Base-by-base conservation (phyloP, 495 filamentous ascomycete genomes). In the Cenococcum geophilum region DNA sequence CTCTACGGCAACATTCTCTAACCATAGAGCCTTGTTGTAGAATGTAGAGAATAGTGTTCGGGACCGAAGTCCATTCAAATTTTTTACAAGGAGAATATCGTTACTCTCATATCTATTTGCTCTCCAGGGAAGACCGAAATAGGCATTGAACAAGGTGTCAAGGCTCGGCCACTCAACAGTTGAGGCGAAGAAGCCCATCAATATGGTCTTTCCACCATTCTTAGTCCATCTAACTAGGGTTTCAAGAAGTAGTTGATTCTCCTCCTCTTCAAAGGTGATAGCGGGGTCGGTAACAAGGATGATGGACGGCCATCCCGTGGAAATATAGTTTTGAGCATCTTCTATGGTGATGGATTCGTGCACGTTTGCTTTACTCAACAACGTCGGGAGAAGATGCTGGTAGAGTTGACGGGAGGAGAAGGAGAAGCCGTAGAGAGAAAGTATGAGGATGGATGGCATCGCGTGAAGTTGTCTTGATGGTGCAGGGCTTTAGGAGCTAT, bases 361-460 rank as follows among this genome's bases (percentile, higher is more conserved):
- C 0, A 64, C 61, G 5, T 35, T 48, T 9, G 65, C 65, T 34
- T 61, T 27, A 4, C 61, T 64, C 34, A 68, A 32, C 5, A 68
- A 47, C 34, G 64, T 68, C 5, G 65, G 65, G n/a, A 63, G 51
- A 20, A 68, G 58, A 25, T 58, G 53, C 34, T 59, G 20, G 32
- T 57, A 68, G 23, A 68, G 65, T 42, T 64, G 61, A 4, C 65
- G 61, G 1, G 61, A 58, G 22, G 65, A 68, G 55, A 68, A 68
- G 20, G 61, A 64, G 49, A 68, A 68, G 5, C 61, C 65, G 47
- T 68, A 61, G 18, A 68, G 58, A 16, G 65, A 68, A 6, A 68
- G 58, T 1, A 60, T 50, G 16, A 68, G 61, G 5, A 68, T 58
- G 27, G 54, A 63, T n/a, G 60, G 61, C 65, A 68, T 63, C 6